These are phyloP conservation scores for Marasmius oreades DNA, from an alignment of 1,284 basidiomycete genomes.

Conservation along the genomic window DNA sequence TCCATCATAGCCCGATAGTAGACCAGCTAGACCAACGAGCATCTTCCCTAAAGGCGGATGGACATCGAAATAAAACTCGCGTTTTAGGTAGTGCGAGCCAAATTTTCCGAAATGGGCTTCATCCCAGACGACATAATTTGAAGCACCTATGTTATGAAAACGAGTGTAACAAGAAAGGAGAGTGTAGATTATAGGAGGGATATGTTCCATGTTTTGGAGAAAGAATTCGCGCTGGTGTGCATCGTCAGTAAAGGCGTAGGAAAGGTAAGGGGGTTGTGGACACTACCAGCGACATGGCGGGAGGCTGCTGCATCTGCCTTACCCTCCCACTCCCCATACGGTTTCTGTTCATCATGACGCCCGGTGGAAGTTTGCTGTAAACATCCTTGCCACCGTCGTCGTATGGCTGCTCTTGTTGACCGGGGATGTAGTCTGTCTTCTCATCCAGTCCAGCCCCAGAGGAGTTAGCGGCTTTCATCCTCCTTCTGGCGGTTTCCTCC, in stretches of 20 bases:
- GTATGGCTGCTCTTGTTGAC: slow-evolving; percentile 33
- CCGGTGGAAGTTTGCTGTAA: slow-evolving; percentile 56
- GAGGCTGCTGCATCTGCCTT: slow-evolving; percentile 57
- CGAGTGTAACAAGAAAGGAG: slow-evolving; percentile 92
- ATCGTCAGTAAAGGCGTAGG: slow-evolving; percentile 3
- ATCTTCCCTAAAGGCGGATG: slow-evolving; percentile 99
- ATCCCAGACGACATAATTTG: slow-evolving; percentile 93
- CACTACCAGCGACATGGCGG: slow-evolving; percentile 69
- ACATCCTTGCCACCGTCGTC: slow-evolving; percentile 76
- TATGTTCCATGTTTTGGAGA: slow-evolving; percentile 78
- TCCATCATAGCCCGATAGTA: slow-evolving; percentile 90
- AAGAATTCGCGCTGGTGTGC: slow-evolving; percentile 66
- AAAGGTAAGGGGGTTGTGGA: slow-evolving; percentile 1
- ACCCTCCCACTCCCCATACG: slow-evolving; percentile 59
- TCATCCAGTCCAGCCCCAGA: slow-evolving; percentile 26
- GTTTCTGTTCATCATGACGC: slow-evolving; percentile 23
- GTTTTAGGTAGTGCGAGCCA: slow-evolving; percentile 93
- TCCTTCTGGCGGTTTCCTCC: slow-evolving; percentile 70
- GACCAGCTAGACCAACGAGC: slow-evolving; percentile 92
- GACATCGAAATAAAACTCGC: slow-evolving; percentile 96
- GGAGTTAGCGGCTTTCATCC: slow-evolving; percentile 27
- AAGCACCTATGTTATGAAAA: slow-evolving; percentile 90
- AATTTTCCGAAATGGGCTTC: slow-evolving; percentile 99
- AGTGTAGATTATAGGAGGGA: slow-evolving; percentile 86
- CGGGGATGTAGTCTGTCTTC: slow-evolving; percentile 18